These are phyloP conservation scores for Ettlia oleoabundans DNA, from an alignment of 139 green algal genomes.

Conservation along the genomic window DNA sequence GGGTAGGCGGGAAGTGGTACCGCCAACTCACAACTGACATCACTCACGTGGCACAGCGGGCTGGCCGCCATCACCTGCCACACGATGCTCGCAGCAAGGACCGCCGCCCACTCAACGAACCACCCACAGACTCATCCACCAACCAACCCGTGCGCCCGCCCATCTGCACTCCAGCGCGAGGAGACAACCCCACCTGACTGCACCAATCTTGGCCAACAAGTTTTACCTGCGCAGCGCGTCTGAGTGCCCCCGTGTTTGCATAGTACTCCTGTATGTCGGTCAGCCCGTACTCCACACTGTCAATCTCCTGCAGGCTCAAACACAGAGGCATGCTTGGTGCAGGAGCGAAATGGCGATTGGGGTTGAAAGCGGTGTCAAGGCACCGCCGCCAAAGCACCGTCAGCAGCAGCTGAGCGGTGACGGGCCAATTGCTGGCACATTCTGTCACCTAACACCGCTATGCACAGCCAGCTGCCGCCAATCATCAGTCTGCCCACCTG, in stretches of 20 bases:
- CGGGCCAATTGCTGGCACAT: not conserved
- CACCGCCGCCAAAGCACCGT: too few species aligned
- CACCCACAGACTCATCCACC: too few species aligned
- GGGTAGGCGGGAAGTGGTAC: not conserved
- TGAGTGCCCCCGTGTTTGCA: conserved; percentile 82
- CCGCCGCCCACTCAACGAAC: too few species aligned
- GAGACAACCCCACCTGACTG: not conserved
- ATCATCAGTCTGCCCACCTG: conserved; percentile 78
- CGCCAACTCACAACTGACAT: too few species aligned
- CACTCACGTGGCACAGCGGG: too few species aligned
- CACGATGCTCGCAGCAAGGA: too few species aligned
- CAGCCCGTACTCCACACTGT: conserved; percentile 98
- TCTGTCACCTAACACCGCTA: not conserved
- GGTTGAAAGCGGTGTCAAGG: too few species aligned
- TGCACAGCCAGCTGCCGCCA: not conserved
- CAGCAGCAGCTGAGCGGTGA: too few species aligned
- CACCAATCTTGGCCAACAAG: not conserved
- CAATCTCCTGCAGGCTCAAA: conserved; percentile 74
- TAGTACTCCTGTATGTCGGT: conserved; percentile 90
- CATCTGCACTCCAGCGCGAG: too few species aligned
- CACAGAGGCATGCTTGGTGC: not conserved
- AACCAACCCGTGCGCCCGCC: not conserved
- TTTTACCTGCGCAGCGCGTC: conserved; percentile 74
- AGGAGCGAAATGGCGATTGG: too few species aligned
- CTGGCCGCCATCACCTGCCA: too few species aligned